Conservation (phyloP, 805 yeast species). For the Spencermartinsiella europaea region DNA sequence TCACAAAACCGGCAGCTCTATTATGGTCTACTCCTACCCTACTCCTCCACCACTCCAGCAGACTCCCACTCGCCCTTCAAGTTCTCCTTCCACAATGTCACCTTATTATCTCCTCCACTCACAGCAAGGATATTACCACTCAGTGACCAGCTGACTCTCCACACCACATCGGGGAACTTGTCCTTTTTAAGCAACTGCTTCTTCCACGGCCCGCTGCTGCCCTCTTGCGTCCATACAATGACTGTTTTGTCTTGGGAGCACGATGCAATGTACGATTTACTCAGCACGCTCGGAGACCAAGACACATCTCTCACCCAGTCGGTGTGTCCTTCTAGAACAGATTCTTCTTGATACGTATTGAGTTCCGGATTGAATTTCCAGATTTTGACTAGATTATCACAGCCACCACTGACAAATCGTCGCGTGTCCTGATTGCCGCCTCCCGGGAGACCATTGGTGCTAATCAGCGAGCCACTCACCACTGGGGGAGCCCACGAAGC, state of each 20-base stretch:
- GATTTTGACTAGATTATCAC: constrained; percentile 87
- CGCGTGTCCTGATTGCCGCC: constrained; percentile 38
- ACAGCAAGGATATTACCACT: constrained; percentile 94
- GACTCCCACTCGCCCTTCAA: constrained; percentile 92
- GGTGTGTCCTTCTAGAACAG: constrained; percentile 77
- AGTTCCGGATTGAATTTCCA: constrained; percentile 65
- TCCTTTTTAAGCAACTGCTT: constrained; percentile 69
- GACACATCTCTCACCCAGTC: constrained; percentile 99
- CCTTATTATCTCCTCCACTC: constrained; percentile 93
- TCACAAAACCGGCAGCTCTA: no score
- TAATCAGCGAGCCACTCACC: constrained; percentile 29
- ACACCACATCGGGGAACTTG: constrained; percentile 91
- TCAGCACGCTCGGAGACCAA: constrained; percentile 90
- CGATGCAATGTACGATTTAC: constrained; percentile 86
- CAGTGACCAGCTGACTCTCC: constrained; percentile 98
- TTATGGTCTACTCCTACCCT: no score
- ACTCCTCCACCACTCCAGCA: constrained; percentile 94
- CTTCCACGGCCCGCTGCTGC: constrained; percentile 62
- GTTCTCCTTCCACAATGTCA: constrained; percentile 94
- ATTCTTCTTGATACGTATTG: constrained; percentile 65
- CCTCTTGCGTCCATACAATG: constrained; percentile 88
- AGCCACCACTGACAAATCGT: constrained; percentile 89
- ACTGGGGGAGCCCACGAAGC: constrained; percentile 65
- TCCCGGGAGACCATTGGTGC: constrained; percentile 16
- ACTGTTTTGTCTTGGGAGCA: constrained; percentile 97